Base-by-base conservation (phyloP, 805 yeast species). In the Ogataea pini region DNA sequence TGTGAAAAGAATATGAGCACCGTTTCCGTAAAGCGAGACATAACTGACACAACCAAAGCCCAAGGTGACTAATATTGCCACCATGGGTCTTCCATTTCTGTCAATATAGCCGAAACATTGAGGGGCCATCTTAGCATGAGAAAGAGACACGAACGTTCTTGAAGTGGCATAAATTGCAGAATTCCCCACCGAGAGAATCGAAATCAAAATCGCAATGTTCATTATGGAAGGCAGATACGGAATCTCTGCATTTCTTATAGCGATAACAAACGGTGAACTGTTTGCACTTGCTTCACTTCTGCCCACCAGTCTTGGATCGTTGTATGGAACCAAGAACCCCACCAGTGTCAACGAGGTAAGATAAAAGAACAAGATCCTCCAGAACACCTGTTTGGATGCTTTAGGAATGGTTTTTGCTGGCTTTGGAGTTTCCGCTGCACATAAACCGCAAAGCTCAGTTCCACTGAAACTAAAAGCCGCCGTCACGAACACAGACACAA, bases 91-190 rank as follows among this genome's bases (percentile, higher is more conserved):
- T 41, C 83, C 83, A 51, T 64, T 63, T 48, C 72, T 70, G 57
- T 78, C 82, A 48, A 77, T 69, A 58, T 75, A 76, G 27, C 72
- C 73, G 19, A 72, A 61, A 19, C 39, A 32, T 18, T 57, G 56
- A 43, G 81, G 82, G 14, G 80, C 79, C 52, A 71, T 65, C 18
- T 75, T 75, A 25, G 72, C 70, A 19, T 72, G 68, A 8, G 79
- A 71, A 41, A 77, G 66, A 0, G 79, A 71, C 27, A 75, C 74
- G 44, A 77, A 60, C 22, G 80, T 76, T 67, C 83, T 71, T 6
- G 83, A 77, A 24, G 80, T 72, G 8, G 81, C 84, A 59, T 73
- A 79, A n/a, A 78, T 79, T 0, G 82, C 77, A 4, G 82, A 74
- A 42, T 79, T 78, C 18, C 82, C 83, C 33, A 72, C 74, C 17